Evolutionary conservation across 2,329 filamentous ascomycete genomes (phyloP).

Genomic region (Catunica adiposa): DNA sequence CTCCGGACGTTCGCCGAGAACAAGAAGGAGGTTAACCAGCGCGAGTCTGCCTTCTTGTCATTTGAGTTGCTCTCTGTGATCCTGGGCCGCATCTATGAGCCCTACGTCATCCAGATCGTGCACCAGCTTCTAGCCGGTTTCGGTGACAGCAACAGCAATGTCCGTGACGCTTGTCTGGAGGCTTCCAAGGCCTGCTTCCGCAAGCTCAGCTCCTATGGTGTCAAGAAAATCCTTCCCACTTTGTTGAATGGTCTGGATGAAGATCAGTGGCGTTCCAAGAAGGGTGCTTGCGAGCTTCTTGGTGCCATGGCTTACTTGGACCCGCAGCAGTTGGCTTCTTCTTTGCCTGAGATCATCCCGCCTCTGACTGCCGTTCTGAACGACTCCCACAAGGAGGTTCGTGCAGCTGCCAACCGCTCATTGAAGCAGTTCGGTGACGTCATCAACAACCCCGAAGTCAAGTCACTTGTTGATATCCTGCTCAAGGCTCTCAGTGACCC

Average conservation of each 20-base stretch:
- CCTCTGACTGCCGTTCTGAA: constrained; percentile 87
- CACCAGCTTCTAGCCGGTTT: constrained; percentile 80
- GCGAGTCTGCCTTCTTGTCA: constrained; percentile 75
- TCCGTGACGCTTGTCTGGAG: constrained; percentile 82
- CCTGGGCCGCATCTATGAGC: constrained; percentile 79
- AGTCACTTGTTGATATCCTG: constrained; percentile 75
- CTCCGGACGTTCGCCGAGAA: constrained; percentile 77
- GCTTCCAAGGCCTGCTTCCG: constrained; percentile 90
- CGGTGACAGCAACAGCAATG: constrained; percentile 72
- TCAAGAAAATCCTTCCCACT: constrained; percentile 84
- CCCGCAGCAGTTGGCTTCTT: constrained; percentile 81
- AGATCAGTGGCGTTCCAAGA: constrained; percentile 94
- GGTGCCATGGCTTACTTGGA: constrained; percentile 98
- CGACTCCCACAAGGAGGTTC: constrained; percentile 95
- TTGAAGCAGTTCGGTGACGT: constrained; percentile 97
- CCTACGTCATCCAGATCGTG: constrained; percentile 90
- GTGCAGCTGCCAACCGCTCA: constrained; percentile 80
- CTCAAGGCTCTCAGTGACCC: constrained; percentile 95
- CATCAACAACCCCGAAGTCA: constrained; percentile 94
- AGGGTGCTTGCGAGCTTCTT: constrained; percentile 88
- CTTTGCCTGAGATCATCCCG: constrained; percentile 90
- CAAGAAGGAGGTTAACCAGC: constrained; percentile 78
- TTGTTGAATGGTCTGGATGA: constrained; percentile 86
- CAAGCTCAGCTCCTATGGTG: constrained; percentile 83
- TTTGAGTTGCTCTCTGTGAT: constrained; percentile 82